phyloP scores from a whole-genome alignment of 1,139 yeast species.

The Taphrina pruni region DNA sequence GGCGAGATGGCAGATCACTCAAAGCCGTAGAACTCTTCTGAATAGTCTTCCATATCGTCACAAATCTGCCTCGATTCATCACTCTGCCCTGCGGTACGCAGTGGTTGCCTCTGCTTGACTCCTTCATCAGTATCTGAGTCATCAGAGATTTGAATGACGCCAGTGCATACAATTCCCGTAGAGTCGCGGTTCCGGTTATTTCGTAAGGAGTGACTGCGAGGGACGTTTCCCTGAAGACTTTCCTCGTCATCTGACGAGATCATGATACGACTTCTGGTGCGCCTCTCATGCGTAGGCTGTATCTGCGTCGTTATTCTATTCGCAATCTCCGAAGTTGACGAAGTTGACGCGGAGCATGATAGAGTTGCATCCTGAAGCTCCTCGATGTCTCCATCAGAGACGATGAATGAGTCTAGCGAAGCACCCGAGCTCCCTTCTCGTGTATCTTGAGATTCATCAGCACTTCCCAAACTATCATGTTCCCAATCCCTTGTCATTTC shows the following conservation, averaged over 20 bases:
- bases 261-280: background rate
- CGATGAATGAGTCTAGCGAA: slow-evolving; percentile 5
- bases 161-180: background rate
- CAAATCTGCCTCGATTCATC: background rate
- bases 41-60: background rate
- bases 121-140: background rate
- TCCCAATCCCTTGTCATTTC: background rate
- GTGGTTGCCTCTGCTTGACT: background rate
- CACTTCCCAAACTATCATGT: background rate
- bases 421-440: background rate
- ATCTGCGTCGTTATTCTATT: background rate
- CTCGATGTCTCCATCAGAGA: slow-evolving; percentile 3
- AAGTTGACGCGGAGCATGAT: background rate
- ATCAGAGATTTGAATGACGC: background rate
- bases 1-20: background rate
- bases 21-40: slow-evolving; percentile 9
- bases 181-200: background rate
- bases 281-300: background rate
- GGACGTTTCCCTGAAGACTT: background rate
- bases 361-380: background rate
- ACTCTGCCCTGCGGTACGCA: background rate
- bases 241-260: slow-evolving; percentile 13
- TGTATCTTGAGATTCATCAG: slow-evolving; percentile 21
- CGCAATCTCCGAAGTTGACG: background rate
- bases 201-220: background rate